phyloP scores from a whole-genome alignment of 225 moss, liverwort and hornwort genomes.

The Anthoceros angustus region DNA sequence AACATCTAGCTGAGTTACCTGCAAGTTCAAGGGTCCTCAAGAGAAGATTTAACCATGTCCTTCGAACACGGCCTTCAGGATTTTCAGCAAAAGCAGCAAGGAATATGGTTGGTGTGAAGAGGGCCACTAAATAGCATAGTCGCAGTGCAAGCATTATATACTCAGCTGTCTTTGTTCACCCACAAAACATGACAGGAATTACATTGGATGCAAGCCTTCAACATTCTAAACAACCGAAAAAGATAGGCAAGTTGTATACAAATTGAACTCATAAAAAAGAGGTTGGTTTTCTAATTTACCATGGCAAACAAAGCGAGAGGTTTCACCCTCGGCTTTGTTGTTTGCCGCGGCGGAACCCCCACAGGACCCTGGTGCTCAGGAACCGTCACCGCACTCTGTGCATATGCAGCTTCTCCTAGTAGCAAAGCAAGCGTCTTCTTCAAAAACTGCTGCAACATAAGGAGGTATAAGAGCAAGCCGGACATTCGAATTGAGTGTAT shows the following conservation, averaged over 20 bases:
- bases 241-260: not conserved
- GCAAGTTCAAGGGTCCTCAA: constrained; percentile 57
- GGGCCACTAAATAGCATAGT: constrained; percentile 52
- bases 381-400: not conserved
- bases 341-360: not conserved
- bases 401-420: not conserved
- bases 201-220: not conserved
- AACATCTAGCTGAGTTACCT: constrained; percentile 21
- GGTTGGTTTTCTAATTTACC: not conserved
- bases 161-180: constrained; percentile 84
- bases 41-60: constrained; percentile 52
- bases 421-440: not conserved
- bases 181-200: constrained; percentile 31
- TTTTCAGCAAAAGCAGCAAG: constrained; percentile 37
- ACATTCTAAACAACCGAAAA: not conserved
- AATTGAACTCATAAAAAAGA: not conserved
- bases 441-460: not conserved
- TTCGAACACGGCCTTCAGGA: constrained; percentile 28
- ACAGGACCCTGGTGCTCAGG: not conserved
- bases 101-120: constrained; percentile 51
- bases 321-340: not conserved
- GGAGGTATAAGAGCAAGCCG: no score
- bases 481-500: no score
- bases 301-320: not conserved
- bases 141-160: constrained; percentile 45